A percentile compares a stretch with the other conserved stretches of the same genome.
phyloP scores from a whole-genome alignment of 78 protist species.

The Dictyostelium capitatum region DNA sequence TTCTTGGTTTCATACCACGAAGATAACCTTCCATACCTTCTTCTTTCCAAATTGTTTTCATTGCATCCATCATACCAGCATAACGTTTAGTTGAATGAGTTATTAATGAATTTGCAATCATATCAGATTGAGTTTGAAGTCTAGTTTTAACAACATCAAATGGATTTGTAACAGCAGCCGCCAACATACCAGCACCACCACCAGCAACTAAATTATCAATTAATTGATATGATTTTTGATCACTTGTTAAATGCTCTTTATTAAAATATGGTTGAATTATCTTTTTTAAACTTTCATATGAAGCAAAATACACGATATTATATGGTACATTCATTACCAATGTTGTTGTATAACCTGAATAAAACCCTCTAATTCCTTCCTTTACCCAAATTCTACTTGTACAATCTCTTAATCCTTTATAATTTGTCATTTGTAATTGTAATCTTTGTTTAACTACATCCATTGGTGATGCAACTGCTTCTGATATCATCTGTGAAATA shows the following conservation, averaged over 20 bases:
- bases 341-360: slow-evolving; percentile 81
- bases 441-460: slow-evolving; percentile 87
- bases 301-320: slow-evolving; percentile 58
- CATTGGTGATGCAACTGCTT: slow-evolving; percentile 88
- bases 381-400: slow-evolving; percentile 50
- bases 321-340: slow-evolving; percentile 87
- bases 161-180: slow-evolving; percentile 87
- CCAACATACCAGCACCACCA: slow-evolving; percentile 86
- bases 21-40: slow-evolving; percentile 74
- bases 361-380: slow-evolving; percentile 84
- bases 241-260: background rate
- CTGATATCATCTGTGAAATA: slow-evolving; percentile 56
- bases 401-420: slow-evolving; percentile 72
- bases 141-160: slow-evolving; percentile 88
- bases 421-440: slow-evolving; percentile 77
- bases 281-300: slow-evolving; percentile 80
- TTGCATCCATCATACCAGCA: slow-evolving; percentile 74
- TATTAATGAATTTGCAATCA: background rate
- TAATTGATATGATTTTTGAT: slow-evolving; percentile 37
- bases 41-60: slow-evolving; percentile 67
- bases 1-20: slow-evolving; percentile 81
- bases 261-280: slow-evolving; percentile 36
- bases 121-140: slow-evolving; percentile 82
- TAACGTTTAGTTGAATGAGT: slow-evolving; percentile 27
- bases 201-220: slow-evolving; percentile 63